Percentiles rank a stretch among this genome's conserved stretches.
Evolutionary conservation across 2,329 filamentous ascomycete species (phyloP).

Genomic region (Salinomyces thailandicus): DNA sequence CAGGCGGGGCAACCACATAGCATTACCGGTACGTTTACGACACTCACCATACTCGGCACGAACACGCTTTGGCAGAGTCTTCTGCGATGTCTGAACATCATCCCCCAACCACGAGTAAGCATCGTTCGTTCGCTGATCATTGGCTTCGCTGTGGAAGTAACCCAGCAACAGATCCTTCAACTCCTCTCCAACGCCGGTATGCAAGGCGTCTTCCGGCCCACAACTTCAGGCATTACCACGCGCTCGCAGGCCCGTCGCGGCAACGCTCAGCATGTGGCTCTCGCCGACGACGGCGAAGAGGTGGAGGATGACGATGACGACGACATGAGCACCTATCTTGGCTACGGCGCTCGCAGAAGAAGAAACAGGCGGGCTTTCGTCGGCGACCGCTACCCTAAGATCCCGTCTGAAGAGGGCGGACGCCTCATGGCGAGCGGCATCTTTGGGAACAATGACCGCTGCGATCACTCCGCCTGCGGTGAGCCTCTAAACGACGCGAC

Average conservation of each 20-base stretch:
- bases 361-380: slow-evolving; percentile 36
- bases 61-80: slow-evolving; percentile 5
- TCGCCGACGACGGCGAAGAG: slow-evolving; percentile 17
- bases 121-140: slow-evolving; percentile 7
- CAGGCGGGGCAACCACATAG: slow-evolving; percentile 13
- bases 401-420: slow-evolving; percentile 67
- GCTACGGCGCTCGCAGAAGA: slow-evolving; percentile 33
- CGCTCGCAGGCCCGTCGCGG: slow-evolving; percentile 14
- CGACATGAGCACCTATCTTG: slow-evolving; percentile 22
- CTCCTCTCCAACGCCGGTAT: slow-evolving; percentile 45
- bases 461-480: slow-evolving; percentile 39
- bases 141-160: slow-evolving; percentile 25
- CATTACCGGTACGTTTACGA: slow-evolving; percentile 21
- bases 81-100: slow-evolving; percentile 9
- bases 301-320: slow-evolving; percentile 22
- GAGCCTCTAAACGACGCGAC: slow-evolving; percentile 20
- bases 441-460: slow-evolving; percentile 60
- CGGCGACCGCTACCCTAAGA: slow-evolving; percentile 59
- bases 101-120: slow-evolving; percentile 10
- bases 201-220: slow-evolving; percentile 39
- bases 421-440: slow-evolving; percentile 71
- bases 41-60: neutral
- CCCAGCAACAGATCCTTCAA: slow-evolving; percentile 42
- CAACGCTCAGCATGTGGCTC: slow-evolving; percentile 11
- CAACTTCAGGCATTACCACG: slow-evolving; percentile 13